These are phyloP conservation scores for Selaginella moellendorffii DNA, from an alignment of 75 land plant genomes.

Conservation along the genomic window DNA sequence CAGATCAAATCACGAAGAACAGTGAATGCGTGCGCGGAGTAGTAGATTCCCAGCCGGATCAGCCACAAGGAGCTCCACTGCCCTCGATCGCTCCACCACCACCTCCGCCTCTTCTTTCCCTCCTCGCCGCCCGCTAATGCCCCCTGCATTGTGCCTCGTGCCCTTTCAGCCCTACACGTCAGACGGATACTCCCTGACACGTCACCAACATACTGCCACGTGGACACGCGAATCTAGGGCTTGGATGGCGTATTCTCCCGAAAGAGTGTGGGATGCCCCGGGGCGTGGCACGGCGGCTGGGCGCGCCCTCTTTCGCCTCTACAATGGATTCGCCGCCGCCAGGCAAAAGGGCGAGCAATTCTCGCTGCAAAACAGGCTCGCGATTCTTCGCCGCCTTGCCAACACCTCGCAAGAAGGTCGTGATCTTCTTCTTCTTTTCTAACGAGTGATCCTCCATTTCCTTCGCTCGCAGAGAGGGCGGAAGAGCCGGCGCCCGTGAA, in stretches of 20 bases:
- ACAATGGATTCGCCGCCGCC: slow-evolving; percentile 8
- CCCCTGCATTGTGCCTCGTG: not conserved
- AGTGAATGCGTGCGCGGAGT: not conserved
- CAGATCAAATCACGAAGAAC: not conserved
- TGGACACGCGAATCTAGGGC: too few species aligned
- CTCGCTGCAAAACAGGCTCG: not conserved
- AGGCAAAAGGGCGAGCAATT: not conserved
- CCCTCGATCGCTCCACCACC: too few species aligned
- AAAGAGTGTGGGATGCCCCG: slow-evolving; percentile 2
- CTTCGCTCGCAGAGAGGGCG: not conserved
- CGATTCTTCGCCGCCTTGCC: not conserved
- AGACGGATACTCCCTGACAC: too few species aligned
- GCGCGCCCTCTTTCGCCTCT: not conserved
- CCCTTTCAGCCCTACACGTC: not conserved
- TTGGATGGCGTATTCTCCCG: too few species aligned
- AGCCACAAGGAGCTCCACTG: not conserved
- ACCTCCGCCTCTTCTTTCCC: not conserved
- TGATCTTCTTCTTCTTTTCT: not conserved
- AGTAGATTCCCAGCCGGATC: not conserved
- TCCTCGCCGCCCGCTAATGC: not conserved
- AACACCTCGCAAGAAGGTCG: not conserved
- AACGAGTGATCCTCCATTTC: not conserved
- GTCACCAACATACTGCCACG: too few species aligned
- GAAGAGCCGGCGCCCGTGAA: not conserved
- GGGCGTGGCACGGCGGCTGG: slow-evolving; percentile 4